Evolutionary conservation across 2,329 filamentous ascomycete species (phyloP).

Genomic region (Aschersonia sp.): DNA sequence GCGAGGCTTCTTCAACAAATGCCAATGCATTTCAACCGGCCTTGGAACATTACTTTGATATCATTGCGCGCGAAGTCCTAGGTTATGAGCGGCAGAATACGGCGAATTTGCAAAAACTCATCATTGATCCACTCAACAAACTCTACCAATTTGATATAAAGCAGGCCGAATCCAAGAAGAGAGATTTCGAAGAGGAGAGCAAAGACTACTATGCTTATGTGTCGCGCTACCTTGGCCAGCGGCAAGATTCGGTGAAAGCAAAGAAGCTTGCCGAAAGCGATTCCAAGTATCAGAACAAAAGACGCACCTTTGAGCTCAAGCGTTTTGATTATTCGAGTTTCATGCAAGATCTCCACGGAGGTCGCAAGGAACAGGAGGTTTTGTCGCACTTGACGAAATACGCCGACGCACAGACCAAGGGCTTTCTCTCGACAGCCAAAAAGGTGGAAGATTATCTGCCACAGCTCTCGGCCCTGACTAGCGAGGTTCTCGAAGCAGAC

Average conservation of each 20-base stretch:
- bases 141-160: conserved; percentile 95
- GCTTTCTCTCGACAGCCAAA: conserved; percentile 69
- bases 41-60: conserved; percentile 95
- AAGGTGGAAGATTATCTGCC: conserved; percentile 79
- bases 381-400: conserved; percentile 88
- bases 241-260: conserved; percentile 89
- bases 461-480: conserved; percentile 74
- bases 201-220: conserved; percentile 97
- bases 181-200: conserved; percentile 96
- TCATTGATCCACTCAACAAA: conserved; percentile 86
- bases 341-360: conserved; percentile 97
- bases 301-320: conserved; percentile 89
- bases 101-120: conserved; percentile 71
- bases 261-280: conserved; percentile 95
- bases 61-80: conserved; percentile 83
- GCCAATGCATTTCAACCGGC: conserved; percentile 94
- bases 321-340: conserved; percentile 98
- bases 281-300: conserved; percentile 87
- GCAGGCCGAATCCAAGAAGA: conserved; percentile 89
- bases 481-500: conserved; percentile 83
- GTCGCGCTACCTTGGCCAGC: conserved; percentile 86
- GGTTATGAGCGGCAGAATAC: conserved; percentile 77
- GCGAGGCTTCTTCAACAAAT: conserved; percentile 80
- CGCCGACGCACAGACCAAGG: conserved; percentile 76
- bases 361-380: conserved; percentile 96